Conservation (phyloP, 169 alveolate genomes). For the Plasmodium malariae region DNA sequence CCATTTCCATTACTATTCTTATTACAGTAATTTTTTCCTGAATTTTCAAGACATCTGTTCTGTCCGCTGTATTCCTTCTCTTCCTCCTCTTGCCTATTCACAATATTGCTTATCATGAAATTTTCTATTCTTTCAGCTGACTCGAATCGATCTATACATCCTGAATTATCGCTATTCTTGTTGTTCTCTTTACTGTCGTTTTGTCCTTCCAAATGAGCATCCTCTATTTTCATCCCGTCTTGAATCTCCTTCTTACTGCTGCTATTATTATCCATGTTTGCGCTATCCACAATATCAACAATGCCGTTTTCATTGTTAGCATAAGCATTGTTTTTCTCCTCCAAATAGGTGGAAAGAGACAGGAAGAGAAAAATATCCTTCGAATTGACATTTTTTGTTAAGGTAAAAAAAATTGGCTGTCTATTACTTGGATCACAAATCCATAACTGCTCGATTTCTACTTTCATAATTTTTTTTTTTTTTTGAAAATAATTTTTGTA, state of each 20-base stretch:
- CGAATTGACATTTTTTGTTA: slow-evolving; percentile 60
- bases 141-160: slow-evolving; percentile 18
- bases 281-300: not conserved
- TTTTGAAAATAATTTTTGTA: slow-evolving; percentile 72
- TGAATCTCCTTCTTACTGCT: not conserved
- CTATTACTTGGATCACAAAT: slow-evolving; percentile 76
- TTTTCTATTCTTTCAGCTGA: slow-evolving; percentile 51
- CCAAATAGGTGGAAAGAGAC: slow-evolving; percentile 63
- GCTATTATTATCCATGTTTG: not conserved
- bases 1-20: no score
- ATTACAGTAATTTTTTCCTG: not conserved
- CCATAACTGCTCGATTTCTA: slow-evolving; percentile 78
- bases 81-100: not conserved
- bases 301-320: not conserved
- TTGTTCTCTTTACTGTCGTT: slow-evolving; percentile 7
- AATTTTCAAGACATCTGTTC: not conserved
- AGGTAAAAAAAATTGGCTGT: slow-evolving; percentile 77
- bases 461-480: slow-evolving; percentile 57
- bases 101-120: not conserved
- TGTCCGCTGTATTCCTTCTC: not conserved
- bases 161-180: not conserved
- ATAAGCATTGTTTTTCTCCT: slow-evolving; percentile 27
- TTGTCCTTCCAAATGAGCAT: not conserved
- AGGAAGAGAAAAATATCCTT: slow-evolving; percentile 64
- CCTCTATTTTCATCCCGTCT: not conserved